Base-by-base conservation (phyloP, 139 green algal genomes). In the Pleodorina starrii region DNA sequence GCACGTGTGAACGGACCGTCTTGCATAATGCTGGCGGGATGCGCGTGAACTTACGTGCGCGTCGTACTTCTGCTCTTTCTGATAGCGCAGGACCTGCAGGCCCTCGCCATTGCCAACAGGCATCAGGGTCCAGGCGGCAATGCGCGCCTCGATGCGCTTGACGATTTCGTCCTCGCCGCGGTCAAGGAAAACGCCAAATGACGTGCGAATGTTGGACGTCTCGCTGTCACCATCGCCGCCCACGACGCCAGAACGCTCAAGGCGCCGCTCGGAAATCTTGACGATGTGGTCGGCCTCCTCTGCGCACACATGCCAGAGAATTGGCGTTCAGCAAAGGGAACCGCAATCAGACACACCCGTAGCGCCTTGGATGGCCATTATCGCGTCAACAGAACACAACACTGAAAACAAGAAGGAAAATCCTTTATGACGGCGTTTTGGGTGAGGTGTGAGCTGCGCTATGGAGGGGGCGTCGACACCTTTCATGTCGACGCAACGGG, bases 71-170 rank as follows among this genome's bases (percentile, higher is more conserved):
- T 96, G 90, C 0, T 80, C 79, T n/a, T 91, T 71, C 25, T 91
- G 68, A 79, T 94, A 93, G 32, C 91, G 90, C 77, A 98, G 93
- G 50, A 98, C 95, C 72, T 98, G 96, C 59, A 98, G 89, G 19
- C 91, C 94, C 89, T 98, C 96, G 17, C 90, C 91, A 57, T 93
- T 71, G 27, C 86, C 63, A 17, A 93, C 88, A 21, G 92, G 90
- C 46, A 94, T 91, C 59, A 94, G 83, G 19, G 92, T 94, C 93
- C 90, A 93, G 32, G 92, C 89, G 11, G 90, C 76, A 27, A 96
- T 86, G 21, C 93, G 88, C 35, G 88, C 36, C 80, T 96, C 93
- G 59, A 96, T 91, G 38, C 84, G 91, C 60, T 87, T 77, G n/a
- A 87, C 44, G 29, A 87, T 78, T 5, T 87, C 54, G 81, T 94